Evolutionary conservation across 1,284 basidiomycete genomes (phyloP), one percentile per base, ranked within the genome.

Genomic region (Boletellus dicymbophilus): DNA sequence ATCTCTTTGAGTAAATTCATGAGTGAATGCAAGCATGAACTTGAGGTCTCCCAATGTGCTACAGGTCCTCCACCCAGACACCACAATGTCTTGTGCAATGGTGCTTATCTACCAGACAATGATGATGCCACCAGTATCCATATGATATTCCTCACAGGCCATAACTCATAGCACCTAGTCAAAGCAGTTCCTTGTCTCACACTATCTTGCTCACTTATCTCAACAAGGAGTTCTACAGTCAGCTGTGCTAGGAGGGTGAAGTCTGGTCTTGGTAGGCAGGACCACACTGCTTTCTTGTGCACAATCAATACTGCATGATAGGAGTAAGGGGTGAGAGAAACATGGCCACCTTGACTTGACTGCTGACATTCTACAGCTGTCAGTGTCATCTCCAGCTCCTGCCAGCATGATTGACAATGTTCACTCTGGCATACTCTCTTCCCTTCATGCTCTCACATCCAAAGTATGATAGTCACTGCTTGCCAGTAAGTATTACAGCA

Each of bases 111-210:
- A 37, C 81, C 83, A 16, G 87, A 86, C 44, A 80, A 83, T 22
- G 77, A 78, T 49, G 79, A 82, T 53, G 68, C 76, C 1, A 62
- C 77, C 23, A 90, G 88, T 56, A 72, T 90, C 11, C 62, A 70
- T 87, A 89, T 58, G 82, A 78, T 3, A 84, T 84, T 3, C 84
- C 88, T 57, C n/a, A n/a, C n/a, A n/a, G n/a, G n/a, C 75, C 78
- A 11, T 78, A 87, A 7, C 81, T 81, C 6, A 90, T 91, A 49
- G 79, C 78, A 3, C 82, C 85, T 1, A 81, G 80, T 50, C 73
- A 86, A 28, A 79, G 76, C 60, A 76, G n/a, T n/a, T n/a, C n/a
- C n/a, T n/a, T n/a, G n/a, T n/a, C n/a, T n/a, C n/a, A n/a, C 27
- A 88, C 84, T n/a, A n/a, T n/a, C n/a, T n/a, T n/a, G n/a, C n/a